Evolutionary conservation across 2,329 filamentous ascomycete species (phyloP).

Genomic region (Huntiella decipiens): DNA sequence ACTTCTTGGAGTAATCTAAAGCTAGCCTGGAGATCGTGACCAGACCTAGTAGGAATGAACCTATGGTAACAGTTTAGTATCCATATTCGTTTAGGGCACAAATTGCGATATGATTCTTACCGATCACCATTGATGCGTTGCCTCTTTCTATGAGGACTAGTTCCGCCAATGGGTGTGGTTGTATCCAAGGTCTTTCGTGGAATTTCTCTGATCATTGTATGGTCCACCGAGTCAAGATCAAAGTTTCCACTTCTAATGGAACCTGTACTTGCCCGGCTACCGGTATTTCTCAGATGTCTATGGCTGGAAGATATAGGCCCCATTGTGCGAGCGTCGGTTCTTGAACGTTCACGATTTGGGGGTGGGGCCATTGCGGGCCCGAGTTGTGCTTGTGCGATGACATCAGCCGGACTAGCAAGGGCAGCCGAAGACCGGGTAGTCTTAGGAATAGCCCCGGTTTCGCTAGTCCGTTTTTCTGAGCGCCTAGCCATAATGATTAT

Average conservation of each 20-base stretch:
- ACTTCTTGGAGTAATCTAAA: constrained; percentile 86
- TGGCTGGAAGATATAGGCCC: not conserved
- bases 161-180: constrained; percentile 32
- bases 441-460: no score
- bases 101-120: constrained; percentile 21
- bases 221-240: constrained; percentile 31
- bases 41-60: constrained; percentile 87
- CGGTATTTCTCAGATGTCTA: constrained; percentile 8
- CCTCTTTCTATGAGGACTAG: constrained; percentile 38
- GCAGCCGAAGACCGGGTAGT: no score
- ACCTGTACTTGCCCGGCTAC: constrained; percentile 6
- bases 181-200: constrained; percentile 22
- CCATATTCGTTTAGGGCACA: not conserved
- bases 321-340: constrained; percentile 6
- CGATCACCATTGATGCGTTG: constrained; percentile 42
- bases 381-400: not conserved
- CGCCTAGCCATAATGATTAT: no score
- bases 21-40: constrained; percentile 82
- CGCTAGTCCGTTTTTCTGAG: no score
- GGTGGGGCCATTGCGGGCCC: constrained; percentile 1
- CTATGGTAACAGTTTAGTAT: constrained; percentile 26
- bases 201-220: constrained; percentile 32
- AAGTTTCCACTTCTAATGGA: constrained; percentile 20
- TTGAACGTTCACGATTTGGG: constrained; percentile 7
- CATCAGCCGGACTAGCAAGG: no score